Base-by-base conservation (phyloP, 192 early-diverging fungal species). In the Ramicandelaber brevisporus region DNA sequence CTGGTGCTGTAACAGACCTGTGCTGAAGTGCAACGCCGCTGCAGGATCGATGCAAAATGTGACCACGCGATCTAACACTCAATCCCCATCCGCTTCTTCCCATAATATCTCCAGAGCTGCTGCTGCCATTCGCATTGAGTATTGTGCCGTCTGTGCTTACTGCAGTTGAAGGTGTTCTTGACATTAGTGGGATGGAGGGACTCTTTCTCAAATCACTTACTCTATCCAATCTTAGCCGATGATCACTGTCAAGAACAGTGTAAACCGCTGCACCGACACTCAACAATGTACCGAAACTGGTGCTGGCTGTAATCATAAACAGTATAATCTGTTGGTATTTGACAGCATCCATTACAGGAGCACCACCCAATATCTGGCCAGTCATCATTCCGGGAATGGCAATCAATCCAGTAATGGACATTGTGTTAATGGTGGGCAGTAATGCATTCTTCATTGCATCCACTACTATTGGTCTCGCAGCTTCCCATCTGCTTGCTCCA, bases 351-450 rank as follows among this genome's bases (percentile, higher is more conserved):
- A 63, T 60, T 17, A 80, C 70, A 8, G 65, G 56, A 0, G 79
- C 65, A 15, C 83, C 83, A 14, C 73, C 76, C 30, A 88, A 57
- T 14, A 88, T 65, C 34, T 82, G 79, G 30, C 83, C 83, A 1
- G 70, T 77, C 83, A 87, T 81, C 69, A 77, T 72, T 11, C 74
- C 82, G 0, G 82, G 82, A 33, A 87, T 87, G 12, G 79, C 70
- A 14, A 87, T 78, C 23, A 87, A 43, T 3, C 78, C 83, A 30
- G 75, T 75, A 17, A 87, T 69, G 37, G 59, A 55, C 53, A 81
- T 66, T n/a, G 59, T 47, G 27, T 78, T 78, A 16, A 88, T 66
- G 1, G 70, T 63, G 10, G 84, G 84, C 17, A 84, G 37, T 56
- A 84, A 65, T 10, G 79, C 76, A 8, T 62, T 54, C 17, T 68